phyloP scores from a whole-genome alignment of 2,329 filamentous ascomycete species.

The Hypoxylon sp. region DNA sequence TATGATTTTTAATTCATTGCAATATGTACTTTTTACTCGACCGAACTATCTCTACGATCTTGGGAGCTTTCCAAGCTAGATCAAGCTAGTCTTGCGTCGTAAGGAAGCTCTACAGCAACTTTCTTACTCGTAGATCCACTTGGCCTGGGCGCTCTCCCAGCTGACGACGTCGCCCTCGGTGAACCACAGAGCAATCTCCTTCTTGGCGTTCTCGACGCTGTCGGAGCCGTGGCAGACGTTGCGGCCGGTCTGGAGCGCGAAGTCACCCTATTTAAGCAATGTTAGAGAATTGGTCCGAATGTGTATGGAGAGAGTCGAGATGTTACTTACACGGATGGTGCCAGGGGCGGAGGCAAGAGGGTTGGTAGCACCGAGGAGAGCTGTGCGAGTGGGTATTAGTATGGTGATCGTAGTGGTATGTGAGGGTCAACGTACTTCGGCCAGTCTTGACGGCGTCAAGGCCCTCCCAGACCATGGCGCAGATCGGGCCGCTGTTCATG shows the following conservation, averaged over 20 bases:
- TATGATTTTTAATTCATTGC: conserved; percentile 44
- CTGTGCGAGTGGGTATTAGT: conserved; percentile 57
- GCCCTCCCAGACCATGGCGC: conserved; percentile 99
- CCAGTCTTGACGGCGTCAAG: conserved; percentile 99
- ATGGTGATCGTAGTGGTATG: neutral
- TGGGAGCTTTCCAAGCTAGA: conserved; percentile 25
- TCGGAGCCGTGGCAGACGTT: conserved; percentile 99
- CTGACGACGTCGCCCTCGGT: conserved; percentile 84
- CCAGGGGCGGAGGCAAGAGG: conserved; percentile 93
- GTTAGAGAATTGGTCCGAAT: conserved; percentile 4
- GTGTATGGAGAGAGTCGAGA: conserved; percentile 66
- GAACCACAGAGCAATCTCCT: conserved; percentile 99
- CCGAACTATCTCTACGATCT: conserved; percentile 12
- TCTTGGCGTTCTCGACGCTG: conserved; percentile 98
- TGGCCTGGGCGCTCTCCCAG: conserved; percentile 87
- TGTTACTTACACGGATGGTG: conserved; percentile 86
- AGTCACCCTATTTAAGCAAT: conserved; percentile 70
- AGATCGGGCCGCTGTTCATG: conserved; percentile 97
- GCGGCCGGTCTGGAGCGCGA: conserved; percentile 84
- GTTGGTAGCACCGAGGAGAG: conserved; percentile 99
- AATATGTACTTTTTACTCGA: conserved; percentile 39
- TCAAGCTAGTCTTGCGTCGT: conserved; percentile 15
- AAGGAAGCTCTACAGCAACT: conserved; percentile 16
- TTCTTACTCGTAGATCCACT: conserved; percentile 97
- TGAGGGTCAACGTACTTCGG: conserved; percentile 73